These are phyloP conservation scores for Morella rubra DNA, from an alignment of 306 rosid genomes.

Conservation along the genomic window DNA sequence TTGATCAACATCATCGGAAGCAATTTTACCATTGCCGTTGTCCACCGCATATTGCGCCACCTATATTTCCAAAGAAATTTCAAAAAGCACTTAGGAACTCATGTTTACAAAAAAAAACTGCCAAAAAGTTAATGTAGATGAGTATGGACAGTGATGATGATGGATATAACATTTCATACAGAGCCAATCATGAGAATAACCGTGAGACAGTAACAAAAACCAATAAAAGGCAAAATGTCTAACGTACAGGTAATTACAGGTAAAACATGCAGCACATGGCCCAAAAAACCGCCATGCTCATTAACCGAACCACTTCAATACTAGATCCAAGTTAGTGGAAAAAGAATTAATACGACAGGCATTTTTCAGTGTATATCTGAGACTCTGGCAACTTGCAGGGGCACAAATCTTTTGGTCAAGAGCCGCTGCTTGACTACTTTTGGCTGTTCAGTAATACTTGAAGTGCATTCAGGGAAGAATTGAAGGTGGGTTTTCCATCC, in stretches of 20 bases:
- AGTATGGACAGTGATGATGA: slow-evolving; percentile 12
- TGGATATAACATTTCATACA: neutral
- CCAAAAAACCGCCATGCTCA: neutral
- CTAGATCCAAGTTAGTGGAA: neutral
- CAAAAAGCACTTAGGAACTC: slow-evolving; percentile 21
- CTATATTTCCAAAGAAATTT: slow-evolving; percentile 41
- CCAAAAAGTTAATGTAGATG: slow-evolving; percentile 7
- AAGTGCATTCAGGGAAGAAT: neutral
- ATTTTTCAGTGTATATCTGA: neutral
- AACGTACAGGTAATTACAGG: neutral
- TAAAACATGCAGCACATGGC: neutral
- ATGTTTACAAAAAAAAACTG: neutral
- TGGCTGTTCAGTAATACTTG: neutral
- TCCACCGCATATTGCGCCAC: slow-evolving; percentile 90
- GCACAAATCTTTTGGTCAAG: too few relatives aligned
- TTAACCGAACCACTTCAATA: neutral
- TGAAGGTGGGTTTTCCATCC: neutral
- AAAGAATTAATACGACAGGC: neutral
- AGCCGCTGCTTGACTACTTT: neutral
- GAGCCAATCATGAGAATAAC: slow-evolving; percentile 9
- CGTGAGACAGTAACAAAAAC: neutral
- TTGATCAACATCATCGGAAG: slow-evolving; percentile 62
- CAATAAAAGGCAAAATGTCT: neutral
- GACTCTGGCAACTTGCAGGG: neutral
- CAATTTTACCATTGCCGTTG: slow-evolving; percentile 66